These are phyloP conservation scores for Rhodotorula sp. DNA, from an alignment of 1,284 basidiomycete genomes.

Conservation along the genomic window DNA sequence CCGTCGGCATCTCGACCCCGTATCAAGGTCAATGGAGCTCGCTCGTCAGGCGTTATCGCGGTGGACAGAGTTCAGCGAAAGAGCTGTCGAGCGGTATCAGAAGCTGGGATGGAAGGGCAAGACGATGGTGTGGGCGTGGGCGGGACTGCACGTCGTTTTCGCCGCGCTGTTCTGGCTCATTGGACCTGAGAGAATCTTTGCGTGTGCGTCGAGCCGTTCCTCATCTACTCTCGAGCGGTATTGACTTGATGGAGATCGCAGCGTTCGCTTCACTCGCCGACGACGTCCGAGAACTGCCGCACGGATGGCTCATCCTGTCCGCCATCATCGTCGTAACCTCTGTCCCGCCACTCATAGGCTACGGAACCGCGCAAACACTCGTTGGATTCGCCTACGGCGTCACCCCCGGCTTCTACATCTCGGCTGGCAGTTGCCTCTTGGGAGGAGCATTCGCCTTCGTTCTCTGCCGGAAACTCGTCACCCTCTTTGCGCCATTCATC, in stretches of 20 bases:
- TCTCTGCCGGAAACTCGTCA: constrained; percentile 19
- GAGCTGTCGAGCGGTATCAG: constrained; percentile 10
- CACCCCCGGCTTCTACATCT: constrained; percentile 63
- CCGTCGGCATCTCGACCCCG: too few species aligned
- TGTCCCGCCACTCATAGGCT: constrained; percentile 75
- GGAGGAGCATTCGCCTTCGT: constrained; percentile 68
- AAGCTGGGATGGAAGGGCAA: constrained; percentile 2
- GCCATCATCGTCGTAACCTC: constrained; percentile 57
- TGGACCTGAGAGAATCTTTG: constrained; percentile 60
- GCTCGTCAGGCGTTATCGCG: too few species aligned
- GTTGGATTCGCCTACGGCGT: constrained; percentile 80
- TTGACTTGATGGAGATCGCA: neutral
- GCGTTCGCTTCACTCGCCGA: constrained; percentile 65
- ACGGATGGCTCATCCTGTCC: constrained; percentile 59
- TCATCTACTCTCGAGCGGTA: too few species aligned
- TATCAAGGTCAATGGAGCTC: too few species aligned
- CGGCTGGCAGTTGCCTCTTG: constrained; percentile 60
- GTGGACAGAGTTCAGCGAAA: too few species aligned
- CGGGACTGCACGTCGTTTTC: constrained; percentile 31
- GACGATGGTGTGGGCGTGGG: constrained; percentile 21
- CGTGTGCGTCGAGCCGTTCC: constrained; percentile 17
- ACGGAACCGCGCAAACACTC: constrained; percentile 61
- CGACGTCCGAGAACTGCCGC: constrained; percentile 58
- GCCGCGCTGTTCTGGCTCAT: constrained; percentile 53
- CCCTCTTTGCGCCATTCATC: constrained; percentile 31